A percentile compares a stretch with the other conserved stretches of the same genome.
These are phyloP conservation scores for Cyphellophora attinorum DNA, from an alignment of 2,329 filamentous ascomycete genomes.

Conservation along the genomic window DNA sequence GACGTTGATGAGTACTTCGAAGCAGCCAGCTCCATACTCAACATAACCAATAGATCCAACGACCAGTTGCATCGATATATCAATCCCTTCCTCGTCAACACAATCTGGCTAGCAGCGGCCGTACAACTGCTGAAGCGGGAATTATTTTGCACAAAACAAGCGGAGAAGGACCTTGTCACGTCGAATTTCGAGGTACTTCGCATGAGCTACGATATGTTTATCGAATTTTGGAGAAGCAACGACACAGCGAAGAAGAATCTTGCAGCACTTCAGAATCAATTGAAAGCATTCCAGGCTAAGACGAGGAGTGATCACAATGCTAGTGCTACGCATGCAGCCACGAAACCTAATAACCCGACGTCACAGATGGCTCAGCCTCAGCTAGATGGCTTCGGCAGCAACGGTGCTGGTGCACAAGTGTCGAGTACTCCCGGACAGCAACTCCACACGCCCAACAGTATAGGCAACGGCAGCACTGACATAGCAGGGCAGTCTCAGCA, in stretches of 20 bases:
- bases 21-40: slow-evolving; percentile 22
- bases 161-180: slow-evolving; percentile 1
- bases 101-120: slow-evolving; percentile 24
- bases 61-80: slow-evolving; percentile 22
- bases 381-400: too few species aligned
- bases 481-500: too few species aligned
- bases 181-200: slow-evolving; percentile 18
- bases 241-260: slow-evolving; percentile 21
- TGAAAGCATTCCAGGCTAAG: background rate
- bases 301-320: too few species aligned
- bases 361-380: too few species aligned
- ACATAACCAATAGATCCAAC: slow-evolving; percentile 17
- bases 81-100: slow-evolving; percentile 25
- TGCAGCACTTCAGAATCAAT: slow-evolving; percentile 14
- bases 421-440: too few species aligned
- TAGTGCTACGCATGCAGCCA: too few species aligned
- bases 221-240: slow-evolving; percentile 20
- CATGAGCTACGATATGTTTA: slow-evolving; percentile 20
- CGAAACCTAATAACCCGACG: too few species aligned
- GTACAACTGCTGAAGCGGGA: slow-evolving; percentile 20
- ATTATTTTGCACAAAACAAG: background rate
- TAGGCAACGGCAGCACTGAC: too few species aligned
- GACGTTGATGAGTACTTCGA: slow-evolving; percentile 20
- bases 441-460: too few species aligned
- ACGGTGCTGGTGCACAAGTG: too few species aligned